A percentile compares a stretch with the other conserved stretches of the same genome.
Conservation (phyloP, 108 stramenopile genomes). For the Nitzschia inconspicua region DNA sequence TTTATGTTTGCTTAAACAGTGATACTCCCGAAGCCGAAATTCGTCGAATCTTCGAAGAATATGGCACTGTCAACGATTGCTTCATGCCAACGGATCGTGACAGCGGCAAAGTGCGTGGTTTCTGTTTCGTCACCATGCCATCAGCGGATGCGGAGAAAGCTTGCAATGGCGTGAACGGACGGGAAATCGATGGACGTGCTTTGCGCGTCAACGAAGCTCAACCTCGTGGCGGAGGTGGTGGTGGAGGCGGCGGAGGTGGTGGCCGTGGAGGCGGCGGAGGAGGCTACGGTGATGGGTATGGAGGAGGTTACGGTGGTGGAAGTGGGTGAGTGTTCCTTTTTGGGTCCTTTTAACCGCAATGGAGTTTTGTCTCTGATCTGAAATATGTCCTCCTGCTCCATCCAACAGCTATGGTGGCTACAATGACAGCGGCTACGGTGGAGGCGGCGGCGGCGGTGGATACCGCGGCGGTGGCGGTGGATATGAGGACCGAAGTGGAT, state of each 20-base stretch:
- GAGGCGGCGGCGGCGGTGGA: constrained; percentile 24
- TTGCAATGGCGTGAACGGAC: constrained; percentile 72
- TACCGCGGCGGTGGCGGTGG: neutral
- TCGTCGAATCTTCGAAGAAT: constrained; percentile 76
- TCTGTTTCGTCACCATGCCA: constrained; percentile 89
- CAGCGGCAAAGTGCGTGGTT: constrained; percentile 78
- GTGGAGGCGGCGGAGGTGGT: constrained; percentile 34
- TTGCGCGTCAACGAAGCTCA: constrained; percentile 89
- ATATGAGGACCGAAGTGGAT: neutral
- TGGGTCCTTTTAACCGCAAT: neutral
- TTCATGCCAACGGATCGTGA: constrained; percentile 86
- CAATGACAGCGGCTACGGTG: constrained; percentile 38
- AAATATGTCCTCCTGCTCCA: neutral
- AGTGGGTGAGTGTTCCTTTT: constrained; percentile 15
- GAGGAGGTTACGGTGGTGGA: constrained; percentile 36
- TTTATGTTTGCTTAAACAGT: too few relatives aligned
- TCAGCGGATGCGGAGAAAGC: constrained; percentile 77
- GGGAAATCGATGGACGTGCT: constrained; percentile 80
- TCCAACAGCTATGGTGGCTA: constrained; percentile 28
- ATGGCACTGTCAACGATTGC: constrained; percentile 81
- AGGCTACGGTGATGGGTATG: constrained; percentile 18
- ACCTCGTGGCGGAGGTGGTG: constrained; percentile 61
- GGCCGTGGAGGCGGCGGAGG: constrained; percentile 26
- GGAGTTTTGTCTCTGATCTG: neutral
- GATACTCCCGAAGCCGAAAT: constrained; percentile 79